phyloP scores from a whole-genome alignment of 495 filamentous ascomycete genomes.

The Penicillium silybi region DNA sequence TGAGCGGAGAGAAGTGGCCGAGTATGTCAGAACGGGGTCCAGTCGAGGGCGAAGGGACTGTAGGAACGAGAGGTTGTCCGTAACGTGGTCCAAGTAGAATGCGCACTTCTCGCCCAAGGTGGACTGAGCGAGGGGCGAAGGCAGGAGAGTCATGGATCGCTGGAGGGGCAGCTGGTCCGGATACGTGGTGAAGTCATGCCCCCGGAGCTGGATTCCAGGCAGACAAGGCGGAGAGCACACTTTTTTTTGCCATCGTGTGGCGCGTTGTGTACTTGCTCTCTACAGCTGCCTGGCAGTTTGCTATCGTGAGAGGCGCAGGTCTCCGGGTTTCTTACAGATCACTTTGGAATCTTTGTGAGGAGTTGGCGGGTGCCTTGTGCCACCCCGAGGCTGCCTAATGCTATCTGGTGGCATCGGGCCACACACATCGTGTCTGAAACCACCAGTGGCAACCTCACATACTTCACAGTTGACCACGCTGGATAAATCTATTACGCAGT shows the following conservation, averaged over 20 bases:
- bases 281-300: constrained; percentile 1
- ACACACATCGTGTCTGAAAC: not conserved
- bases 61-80: constrained; percentile 49
- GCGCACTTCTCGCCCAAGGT: constrained; percentile 46
- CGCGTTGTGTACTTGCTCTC: not conserved
- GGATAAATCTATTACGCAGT: no score
- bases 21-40: constrained; percentile 32
- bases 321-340: not conserved
- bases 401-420: not conserved
- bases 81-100: constrained; percentile 51
- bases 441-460: not conserved
- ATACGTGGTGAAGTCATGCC: constrained; percentile 21
- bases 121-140: constrained; percentile 45
- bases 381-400: not conserved
- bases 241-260: constrained; percentile 21
- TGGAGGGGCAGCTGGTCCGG: constrained; percentile 11
- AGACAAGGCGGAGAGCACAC: constrained; percentile 31
- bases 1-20: constrained; percentile 37
- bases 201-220: constrained; percentile 9
- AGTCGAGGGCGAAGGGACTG: constrained; percentile 37
- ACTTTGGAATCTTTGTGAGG: not conserved
- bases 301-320: not conserved
- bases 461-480: no score
- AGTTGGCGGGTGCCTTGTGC: not conserved
- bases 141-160: constrained; percentile 39